Evolutionary conservation across 176 grass and related monocot genomes (phyloP).

Genomic region (barley (Hordeum vulgare)): DNA sequence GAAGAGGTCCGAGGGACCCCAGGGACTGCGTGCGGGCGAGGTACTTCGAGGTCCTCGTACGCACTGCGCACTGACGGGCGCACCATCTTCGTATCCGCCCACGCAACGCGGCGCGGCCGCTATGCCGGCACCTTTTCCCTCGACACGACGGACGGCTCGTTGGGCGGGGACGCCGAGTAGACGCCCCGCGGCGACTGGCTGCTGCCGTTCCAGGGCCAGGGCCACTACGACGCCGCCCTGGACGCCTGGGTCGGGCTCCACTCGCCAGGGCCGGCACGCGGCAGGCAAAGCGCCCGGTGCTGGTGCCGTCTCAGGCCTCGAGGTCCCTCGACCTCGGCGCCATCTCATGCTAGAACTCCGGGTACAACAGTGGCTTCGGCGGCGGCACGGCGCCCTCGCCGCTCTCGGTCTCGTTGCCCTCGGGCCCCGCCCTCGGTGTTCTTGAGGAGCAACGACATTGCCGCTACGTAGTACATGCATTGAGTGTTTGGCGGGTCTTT

Average conservation of each 20-base stretch:
- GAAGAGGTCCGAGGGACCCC: slow-evolving; percentile 53
- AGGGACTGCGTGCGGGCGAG: slow-evolving; percentile 42
- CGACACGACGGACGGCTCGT: slow-evolving; percentile 39
- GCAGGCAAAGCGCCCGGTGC: slow-evolving; percentile 21
- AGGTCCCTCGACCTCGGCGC: no score
- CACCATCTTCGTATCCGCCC: neutral
- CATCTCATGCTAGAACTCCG: no score
- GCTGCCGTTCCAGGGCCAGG: slow-evolving; percentile 12
- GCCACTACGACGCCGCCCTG: slow-evolving; percentile 10
- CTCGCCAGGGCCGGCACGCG: neutral
- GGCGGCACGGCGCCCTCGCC: no score
- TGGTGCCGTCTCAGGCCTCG: no score
- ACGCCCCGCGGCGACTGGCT: neutral
- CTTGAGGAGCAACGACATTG: no score
- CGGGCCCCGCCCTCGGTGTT: no score
- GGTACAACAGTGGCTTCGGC: no score
- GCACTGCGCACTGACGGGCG: neutral
- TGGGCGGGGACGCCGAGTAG: neutral
- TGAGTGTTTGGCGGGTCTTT: no score
- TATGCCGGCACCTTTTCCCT: neutral
- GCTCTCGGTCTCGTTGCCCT: no score
- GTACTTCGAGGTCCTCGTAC: no score
- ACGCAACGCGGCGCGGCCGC: neutral
- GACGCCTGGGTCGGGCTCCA: slow-evolving; percentile 19
- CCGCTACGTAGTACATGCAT: no score